Conservation (phyloP, 2,329 filamentous ascomycete species). For the Trichoderma sp. region DNA sequence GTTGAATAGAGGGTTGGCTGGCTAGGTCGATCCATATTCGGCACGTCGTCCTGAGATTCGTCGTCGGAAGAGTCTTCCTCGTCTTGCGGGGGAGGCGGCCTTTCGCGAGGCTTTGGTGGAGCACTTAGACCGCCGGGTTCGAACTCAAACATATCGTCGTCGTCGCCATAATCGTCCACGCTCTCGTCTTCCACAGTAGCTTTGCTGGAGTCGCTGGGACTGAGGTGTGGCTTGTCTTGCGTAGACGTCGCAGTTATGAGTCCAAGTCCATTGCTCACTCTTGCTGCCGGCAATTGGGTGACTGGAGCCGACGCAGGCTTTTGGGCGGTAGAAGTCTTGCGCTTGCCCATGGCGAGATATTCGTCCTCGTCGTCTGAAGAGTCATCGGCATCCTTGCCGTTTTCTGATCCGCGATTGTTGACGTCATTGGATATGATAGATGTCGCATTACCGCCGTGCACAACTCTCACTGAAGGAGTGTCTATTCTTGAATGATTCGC, state of each 20-base stretch:
- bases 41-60: slow-evolving; percentile 13
- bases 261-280: slow-evolving; percentile 1
- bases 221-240: not conserved
- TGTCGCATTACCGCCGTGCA: not conserved
- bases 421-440: not conserved
- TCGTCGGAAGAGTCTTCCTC: slow-evolving; percentile 39
- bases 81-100: slow-evolving; percentile 36
- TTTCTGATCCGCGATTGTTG: not conserved
- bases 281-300: not conserved
- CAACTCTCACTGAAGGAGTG: not conserved
- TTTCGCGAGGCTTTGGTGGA: slow-evolving; percentile 31
- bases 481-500: not conserved
- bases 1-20: slow-evolving; percentile 40
- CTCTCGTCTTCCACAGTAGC: not conserved
- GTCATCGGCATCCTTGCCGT: slow-evolving; percentile 31
- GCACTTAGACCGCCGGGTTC: slow-evolving; percentile 41
- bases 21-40: not conserved
- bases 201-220: not conserved
- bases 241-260: not conserved
- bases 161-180: slow-evolving; percentile 24
- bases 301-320: not conserved
- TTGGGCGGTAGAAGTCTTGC: slow-evolving; percentile 31
- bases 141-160: slow-evolving; percentile 50
- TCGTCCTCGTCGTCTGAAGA: slow-evolving; percentile 42
- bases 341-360: slow-evolving; percentile 44